Evolutionary conservation across 306 rosid genomes (phyloP).

Genomic region (Fragaria nilgerrensis): DNA sequence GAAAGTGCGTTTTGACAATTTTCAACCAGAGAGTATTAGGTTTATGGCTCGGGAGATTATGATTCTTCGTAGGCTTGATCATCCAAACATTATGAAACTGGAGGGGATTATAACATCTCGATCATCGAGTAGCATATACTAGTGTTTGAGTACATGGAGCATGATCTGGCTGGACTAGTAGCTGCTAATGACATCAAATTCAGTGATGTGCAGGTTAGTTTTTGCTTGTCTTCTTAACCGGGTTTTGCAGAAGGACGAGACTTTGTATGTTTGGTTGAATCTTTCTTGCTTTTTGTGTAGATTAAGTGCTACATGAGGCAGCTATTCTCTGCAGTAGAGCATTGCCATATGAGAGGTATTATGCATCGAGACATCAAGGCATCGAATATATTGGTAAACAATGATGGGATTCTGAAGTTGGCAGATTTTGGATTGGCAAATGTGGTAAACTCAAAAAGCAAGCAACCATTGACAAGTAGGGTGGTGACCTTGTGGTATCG

Average conservation of each 20-base stretch:
- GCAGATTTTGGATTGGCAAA: slow-evolving; percentile 98
- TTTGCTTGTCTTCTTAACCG: neutral
- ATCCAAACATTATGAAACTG: slow-evolving; percentile 91
- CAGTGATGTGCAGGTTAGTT: slow-evolving; percentile 68
- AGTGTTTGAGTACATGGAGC: slow-evolving; percentile 98
- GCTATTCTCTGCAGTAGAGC: slow-evolving; percentile 88
- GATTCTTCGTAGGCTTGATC: slow-evolving; percentile 88
- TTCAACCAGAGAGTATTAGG: slow-evolving; percentile 85
- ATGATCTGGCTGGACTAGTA: slow-evolving; percentile 93
- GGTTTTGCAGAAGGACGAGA: neutral
- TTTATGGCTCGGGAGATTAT: slow-evolving; percentile 96
- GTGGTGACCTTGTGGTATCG: slow-evolving; percentile 98
- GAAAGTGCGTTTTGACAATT: slow-evolving; percentile 92
- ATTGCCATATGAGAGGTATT: slow-evolving; percentile 87
- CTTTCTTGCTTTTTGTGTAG: slow-evolving; percentile 32
- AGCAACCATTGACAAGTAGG: slow-evolving; percentile 75
- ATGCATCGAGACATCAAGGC: slow-evolving; percentile 93
- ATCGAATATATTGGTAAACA: slow-evolving; percentile 84
- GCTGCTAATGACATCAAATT: slow-evolving; percentile 68
- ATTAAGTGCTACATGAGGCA: slow-evolving; percentile 96
- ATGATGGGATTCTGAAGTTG: slow-evolving; percentile 82
- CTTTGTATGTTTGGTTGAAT: neutral
- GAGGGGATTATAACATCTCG: slow-evolving; percentile 84
- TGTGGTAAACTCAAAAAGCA: slow-evolving; percentile 49
- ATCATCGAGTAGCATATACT: slow-evolving; percentile 77